Conservation (phyloP, 495 filamentous ascomycete species). For the Podospora appendiculata region DNA sequence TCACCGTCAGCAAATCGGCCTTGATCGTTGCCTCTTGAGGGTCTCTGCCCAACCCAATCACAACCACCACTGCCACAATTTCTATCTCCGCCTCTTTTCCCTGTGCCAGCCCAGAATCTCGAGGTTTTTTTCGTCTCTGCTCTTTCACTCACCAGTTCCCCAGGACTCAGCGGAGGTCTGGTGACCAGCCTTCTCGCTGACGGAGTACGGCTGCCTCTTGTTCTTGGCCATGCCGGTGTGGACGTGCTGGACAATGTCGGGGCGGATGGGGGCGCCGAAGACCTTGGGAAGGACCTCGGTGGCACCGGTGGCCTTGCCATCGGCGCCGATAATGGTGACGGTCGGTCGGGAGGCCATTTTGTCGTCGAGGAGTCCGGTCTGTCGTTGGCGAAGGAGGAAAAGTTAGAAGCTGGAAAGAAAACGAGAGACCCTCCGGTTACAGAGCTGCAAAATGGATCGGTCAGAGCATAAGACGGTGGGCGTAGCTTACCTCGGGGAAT, state of each 20-base stretch:
- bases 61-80: not conserved
- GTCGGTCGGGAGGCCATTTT: slow-evolving; percentile 91
- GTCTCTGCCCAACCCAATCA: not conserved
- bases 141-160: slow-evolving; percentile 84
- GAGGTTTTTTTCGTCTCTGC: too few relatives aligned
- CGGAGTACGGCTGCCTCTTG: slow-evolving; percentile 98
- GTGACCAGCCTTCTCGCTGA: slow-evolving; percentile 99
- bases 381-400: slow-evolving; percentile 2
- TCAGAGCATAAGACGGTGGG: not conserved
- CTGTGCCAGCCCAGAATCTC: too few relatives aligned
- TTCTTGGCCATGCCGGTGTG: slow-evolving; percentile 99
- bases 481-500: slow-evolving; percentile 21
- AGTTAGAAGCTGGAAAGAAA: not conserved
- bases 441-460: too few relatives aligned
- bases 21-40: too few relatives aligned
- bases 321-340: slow-evolving; percentile 86
- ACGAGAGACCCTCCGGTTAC: too few relatives aligned
- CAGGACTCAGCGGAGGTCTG: slow-evolving; percentile 99
- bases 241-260: slow-evolving; percentile 97
- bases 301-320: slow-evolving; percentile 80
- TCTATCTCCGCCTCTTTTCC: too few relatives aligned
- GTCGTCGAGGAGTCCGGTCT: slow-evolving; percentile 23
- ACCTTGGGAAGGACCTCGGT: slow-evolving; percentile 88
- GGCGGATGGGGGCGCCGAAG: slow-evolving; percentile 93
- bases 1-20: not conserved